phyloP scores from a whole-genome alignment of 495 filamentous ascomycete genomes.

The Lepidopterella palustris region DNA sequence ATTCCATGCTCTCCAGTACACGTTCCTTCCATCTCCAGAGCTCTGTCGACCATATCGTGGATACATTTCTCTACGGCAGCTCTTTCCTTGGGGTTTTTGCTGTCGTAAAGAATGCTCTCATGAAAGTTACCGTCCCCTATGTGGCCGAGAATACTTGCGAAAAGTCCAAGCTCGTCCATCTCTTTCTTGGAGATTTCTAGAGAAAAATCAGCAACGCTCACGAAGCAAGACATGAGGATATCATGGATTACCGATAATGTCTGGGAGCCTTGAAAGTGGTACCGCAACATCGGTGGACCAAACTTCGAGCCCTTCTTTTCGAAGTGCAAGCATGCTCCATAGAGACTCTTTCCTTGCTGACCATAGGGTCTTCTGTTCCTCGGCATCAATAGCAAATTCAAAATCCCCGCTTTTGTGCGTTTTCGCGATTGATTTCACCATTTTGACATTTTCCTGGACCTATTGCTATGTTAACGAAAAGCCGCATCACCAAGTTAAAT shows the following conservation, averaged over 20 bases:
- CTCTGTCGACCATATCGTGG: constrained; percentile 80
- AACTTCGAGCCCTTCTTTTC: constrained; percentile 48
- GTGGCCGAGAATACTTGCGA: constrained; percentile 79
- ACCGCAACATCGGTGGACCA: constrained; percentile 87
- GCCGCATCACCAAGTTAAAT: background rate
- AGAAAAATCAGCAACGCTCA: background rate
- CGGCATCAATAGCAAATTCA: constrained; percentile 61
- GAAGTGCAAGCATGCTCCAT: constrained; percentile 68
- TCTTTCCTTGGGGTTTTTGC: constrained; percentile 54
- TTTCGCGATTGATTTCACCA: constrained; percentile 60
- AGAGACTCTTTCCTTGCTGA: constrained; percentile 67
- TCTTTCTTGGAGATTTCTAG: constrained; percentile 80
- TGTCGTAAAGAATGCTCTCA: constrained; percentile 79
- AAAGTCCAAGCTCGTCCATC: constrained; percentile 74
- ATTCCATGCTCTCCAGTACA: constrained; percentile 88
- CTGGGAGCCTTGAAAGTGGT: constrained; percentile 75
- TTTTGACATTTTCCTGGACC: constrained; percentile 54
- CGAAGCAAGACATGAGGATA: background rate
- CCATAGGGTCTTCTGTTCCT: constrained; percentile 68
- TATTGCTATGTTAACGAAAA: constrained; percentile 11
- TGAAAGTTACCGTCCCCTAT: constrained; percentile 93
- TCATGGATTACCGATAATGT: constrained; percentile 61
- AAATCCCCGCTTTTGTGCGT: constrained; percentile 58
- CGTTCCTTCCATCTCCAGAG: constrained; percentile 88
- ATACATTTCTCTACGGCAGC: constrained; percentile 72